These are phyloP conservation scores for Phyllostachys edulis DNA, from an alignment of 176 grass and related monocot genomes.

Conservation along the genomic window DNA sequence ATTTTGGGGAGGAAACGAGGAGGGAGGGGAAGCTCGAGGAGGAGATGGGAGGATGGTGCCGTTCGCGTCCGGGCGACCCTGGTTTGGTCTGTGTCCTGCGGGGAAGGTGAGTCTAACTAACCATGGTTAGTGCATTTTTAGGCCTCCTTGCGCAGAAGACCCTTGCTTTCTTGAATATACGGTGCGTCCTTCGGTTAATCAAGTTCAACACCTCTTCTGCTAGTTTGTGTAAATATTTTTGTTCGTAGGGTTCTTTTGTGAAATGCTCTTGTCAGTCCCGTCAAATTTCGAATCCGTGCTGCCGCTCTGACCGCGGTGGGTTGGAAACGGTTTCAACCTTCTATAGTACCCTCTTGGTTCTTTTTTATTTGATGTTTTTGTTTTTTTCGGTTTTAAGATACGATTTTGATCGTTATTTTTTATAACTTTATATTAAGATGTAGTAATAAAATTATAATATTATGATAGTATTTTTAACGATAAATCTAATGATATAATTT, in stretches of 20 bases:
- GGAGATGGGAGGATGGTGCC: conserved; percentile 19
- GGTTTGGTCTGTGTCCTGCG: conserved; percentile 30
- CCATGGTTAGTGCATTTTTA: conserved; percentile 41
- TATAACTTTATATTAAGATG: too few relatives aligned
- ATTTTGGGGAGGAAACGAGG: background rate
- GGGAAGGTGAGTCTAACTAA: conserved; percentile 18
- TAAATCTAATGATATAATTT: too few relatives aligned
- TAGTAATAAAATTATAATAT: too few relatives aligned
- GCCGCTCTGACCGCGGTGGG: background rate
- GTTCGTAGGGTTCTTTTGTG: background rate
- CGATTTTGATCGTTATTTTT: too few relatives aligned
- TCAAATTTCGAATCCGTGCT: background rate
- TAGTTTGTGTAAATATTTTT: background rate
- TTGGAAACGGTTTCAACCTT: conserved; percentile 26
- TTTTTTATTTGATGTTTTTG: too few relatives aligned
- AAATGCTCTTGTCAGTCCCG: background rate
- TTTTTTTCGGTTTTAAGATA: too few relatives aligned
- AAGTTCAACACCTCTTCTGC: too few relatives aligned
- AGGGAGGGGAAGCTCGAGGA: conserved; percentile 26
- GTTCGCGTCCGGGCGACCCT: conserved; percentile 46
- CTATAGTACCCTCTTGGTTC: too few relatives aligned
- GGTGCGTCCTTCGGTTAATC: background rate
- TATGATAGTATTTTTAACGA: too few relatives aligned
- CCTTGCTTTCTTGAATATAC: background rate
- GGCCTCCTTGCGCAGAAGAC: background rate